Evolutionary conservation across 2,329 filamentous ascomycete species (phyloP), one percentile per base, ranked within the genome.

Genomic region (Ophiostoma pallidulum): DNA sequence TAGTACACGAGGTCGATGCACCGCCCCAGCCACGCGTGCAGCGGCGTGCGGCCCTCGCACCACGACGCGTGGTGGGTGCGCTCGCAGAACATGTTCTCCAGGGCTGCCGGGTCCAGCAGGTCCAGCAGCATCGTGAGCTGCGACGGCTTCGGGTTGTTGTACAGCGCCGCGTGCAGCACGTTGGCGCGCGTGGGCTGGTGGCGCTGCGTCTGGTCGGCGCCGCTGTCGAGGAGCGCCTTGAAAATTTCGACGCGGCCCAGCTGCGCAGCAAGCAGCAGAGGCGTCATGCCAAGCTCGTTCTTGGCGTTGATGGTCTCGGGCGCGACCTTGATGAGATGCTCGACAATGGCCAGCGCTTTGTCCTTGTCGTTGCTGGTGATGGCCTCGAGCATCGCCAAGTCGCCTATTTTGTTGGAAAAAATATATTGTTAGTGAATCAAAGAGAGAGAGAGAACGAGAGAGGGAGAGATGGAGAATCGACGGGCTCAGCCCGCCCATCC

Each of bases 201-300:
- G 20, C 80, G 80, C 29, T 66, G 66, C 1, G 77, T 76, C 58
- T 86, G 81, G 58, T 92, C 78, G 2, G 85, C 84, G 3, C 84
- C 85, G 22, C 75, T 77, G 1, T 73, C 67, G 43, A 91, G 71
- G 31, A 94, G 71, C 0, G 78, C 67, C 56, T 77, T 75, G 14
- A 75, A 74, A 18, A 75, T 73, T 2, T 77, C 66, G 14, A 71
- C 56, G 18, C 74, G 72, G 10, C 75, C 72, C 3, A 77, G 64
- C 2, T 69, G 64, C 52, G 80, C 82, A 2, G 86, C 85, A 9
- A 86, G 60, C 48, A 80, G 73, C 1, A 94, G 69, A 2, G 87
- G 86, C 0, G 85, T 90, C 43, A 74, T 66, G 0, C 78, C 78
- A 8, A 66, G 58, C 1, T 68, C 61, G 1, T 73, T 77, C 57